phyloP scores from a whole-genome alignment of 164 flowering plant genomes.

The Vitis labrusca region DNA sequence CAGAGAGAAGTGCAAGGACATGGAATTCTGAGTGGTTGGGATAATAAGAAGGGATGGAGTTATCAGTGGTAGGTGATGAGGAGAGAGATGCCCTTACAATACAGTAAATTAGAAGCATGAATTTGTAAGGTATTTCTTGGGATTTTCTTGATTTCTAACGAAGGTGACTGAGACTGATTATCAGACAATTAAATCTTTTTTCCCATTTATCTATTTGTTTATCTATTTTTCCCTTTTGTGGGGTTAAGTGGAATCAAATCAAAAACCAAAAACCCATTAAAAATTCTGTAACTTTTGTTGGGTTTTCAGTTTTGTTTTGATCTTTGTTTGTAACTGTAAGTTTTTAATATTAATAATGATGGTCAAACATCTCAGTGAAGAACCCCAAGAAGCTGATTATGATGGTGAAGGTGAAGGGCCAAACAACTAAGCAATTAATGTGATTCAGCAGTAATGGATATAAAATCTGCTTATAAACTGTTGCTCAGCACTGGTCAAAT shows the following conservation, averaged over 20 bases:
- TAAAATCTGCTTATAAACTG: too few relatives aligned
- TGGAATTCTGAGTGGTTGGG: slow-evolving; percentile 25
- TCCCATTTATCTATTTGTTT: slow-evolving; percentile 1
- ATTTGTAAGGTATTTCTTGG: slow-evolving; percentile 20
- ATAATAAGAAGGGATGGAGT: slow-evolving; percentile 51
- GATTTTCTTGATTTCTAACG: slow-evolving; percentile 24
- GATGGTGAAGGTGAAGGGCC: too few relatives aligned
- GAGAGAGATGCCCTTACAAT: slow-evolving; percentile 32
- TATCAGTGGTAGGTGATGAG: slow-evolving; percentile 84
- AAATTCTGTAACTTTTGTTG: too few relatives aligned
- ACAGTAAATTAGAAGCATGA: slow-evolving; percentile 48
- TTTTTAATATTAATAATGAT: too few relatives aligned
- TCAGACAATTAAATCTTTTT: slow-evolving; percentile 15
- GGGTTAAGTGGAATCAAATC: neutral
- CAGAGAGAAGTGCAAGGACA: slow-evolving; percentile 22
- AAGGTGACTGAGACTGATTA: slow-evolving; percentile 44
- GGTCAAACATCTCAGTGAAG: too few relatives aligned
- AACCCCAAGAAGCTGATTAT: too few relatives aligned
- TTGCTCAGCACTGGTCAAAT: too few relatives aligned
- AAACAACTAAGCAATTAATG: too few relatives aligned
- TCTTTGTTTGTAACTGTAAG: too few relatives aligned
- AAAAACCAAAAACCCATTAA: too few relatives aligned
- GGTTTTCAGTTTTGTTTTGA: too few relatives aligned
- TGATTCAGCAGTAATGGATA: too few relatives aligned
- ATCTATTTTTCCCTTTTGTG: neutral